Conservation (phyloP, 2,329 filamentous ascomycete genomes). For the Hypoxylon sp. region DNA sequence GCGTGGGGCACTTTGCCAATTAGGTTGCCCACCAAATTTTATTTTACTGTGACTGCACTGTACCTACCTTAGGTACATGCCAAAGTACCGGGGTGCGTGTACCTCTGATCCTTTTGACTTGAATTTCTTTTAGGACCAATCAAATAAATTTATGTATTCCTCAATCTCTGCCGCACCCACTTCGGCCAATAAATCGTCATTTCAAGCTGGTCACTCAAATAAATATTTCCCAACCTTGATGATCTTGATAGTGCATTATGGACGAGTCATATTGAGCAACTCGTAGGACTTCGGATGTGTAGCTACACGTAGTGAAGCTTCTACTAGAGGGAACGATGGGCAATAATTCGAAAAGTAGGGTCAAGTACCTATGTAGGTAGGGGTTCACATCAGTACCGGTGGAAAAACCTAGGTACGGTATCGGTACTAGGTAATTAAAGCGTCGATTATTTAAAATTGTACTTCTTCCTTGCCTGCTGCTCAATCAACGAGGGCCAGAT, state of each 20-base stretch:
- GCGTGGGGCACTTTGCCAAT: constrained; percentile 8
- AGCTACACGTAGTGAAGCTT: too few species aligned
- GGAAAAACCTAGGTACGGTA: background rate
- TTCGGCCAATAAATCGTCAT: background rate
- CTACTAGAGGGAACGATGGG: too few species aligned
- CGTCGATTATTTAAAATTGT: constrained; percentile 45
- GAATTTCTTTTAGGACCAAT: constrained; percentile 11
- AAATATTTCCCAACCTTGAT: background rate
- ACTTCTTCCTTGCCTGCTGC: constrained; percentile 52
- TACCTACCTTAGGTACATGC: too few species aligned
- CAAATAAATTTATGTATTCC: constrained; percentile 1
- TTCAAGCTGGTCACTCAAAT: too few species aligned
- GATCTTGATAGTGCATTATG: background rate
- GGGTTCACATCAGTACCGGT: too few species aligned
- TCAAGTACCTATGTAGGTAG: background rate
- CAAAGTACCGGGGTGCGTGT: background rate
- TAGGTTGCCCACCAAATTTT: background rate
- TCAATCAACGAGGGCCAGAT: constrained; percentile 54
- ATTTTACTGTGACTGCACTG: background rate
- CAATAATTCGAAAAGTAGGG: background rate
- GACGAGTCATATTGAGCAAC: background rate
- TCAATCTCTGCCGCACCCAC: background rate
- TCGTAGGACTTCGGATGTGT: too few species aligned
- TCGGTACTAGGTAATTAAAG: background rate
- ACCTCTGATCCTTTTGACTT: background rate